Evolutionary conservation across 371 early-diverging fungal species (phyloP).

Genomic region (Circinella minor): DNA sequence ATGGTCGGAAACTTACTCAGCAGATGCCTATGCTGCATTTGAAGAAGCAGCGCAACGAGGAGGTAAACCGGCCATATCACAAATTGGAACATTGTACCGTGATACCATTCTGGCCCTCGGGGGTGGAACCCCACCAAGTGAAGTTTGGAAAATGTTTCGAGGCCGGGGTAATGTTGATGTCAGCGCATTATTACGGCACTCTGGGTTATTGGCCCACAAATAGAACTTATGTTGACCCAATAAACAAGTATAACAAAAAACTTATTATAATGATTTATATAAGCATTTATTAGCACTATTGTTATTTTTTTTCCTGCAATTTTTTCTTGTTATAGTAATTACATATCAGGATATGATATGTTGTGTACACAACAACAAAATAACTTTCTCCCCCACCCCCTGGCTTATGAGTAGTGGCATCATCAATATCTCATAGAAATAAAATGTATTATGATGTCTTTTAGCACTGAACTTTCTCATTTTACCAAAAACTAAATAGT

Average conservation of each 20-base stretch:
- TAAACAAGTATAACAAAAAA: too few relatives aligned
- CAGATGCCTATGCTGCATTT: constrained; percentile 72
- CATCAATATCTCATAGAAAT: background rate
- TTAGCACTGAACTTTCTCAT: background rate
- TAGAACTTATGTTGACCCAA: background rate
- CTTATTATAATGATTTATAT: too few relatives aligned
- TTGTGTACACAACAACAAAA: too few relatives aligned
- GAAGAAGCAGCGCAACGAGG: constrained; percentile 52
- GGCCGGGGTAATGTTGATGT: constrained; percentile 62
- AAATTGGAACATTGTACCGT: constrained; percentile 62
- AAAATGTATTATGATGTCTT: background rate
- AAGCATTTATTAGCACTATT: too few relatives aligned
- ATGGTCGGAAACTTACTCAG: constrained; percentile 72
- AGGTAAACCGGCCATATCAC: constrained; percentile 31
- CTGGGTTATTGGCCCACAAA: constrained; percentile 40
- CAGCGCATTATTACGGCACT: constrained; percentile 62
- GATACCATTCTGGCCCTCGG: constrained; percentile 70
- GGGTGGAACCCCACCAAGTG: constrained; percentile 63
- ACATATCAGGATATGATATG: too few relatives aligned
- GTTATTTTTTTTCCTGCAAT: too few relatives aligned
- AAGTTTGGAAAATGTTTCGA: constrained; percentile 65
- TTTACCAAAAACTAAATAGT: background rate
- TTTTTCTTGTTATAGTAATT: too few relatives aligned
- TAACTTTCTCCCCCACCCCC: too few relatives aligned
- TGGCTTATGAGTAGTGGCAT: background rate